Evolutionary conservation across 257 asterid species (phyloP).

Genomic region (Thymus mandschuricus): DNA sequence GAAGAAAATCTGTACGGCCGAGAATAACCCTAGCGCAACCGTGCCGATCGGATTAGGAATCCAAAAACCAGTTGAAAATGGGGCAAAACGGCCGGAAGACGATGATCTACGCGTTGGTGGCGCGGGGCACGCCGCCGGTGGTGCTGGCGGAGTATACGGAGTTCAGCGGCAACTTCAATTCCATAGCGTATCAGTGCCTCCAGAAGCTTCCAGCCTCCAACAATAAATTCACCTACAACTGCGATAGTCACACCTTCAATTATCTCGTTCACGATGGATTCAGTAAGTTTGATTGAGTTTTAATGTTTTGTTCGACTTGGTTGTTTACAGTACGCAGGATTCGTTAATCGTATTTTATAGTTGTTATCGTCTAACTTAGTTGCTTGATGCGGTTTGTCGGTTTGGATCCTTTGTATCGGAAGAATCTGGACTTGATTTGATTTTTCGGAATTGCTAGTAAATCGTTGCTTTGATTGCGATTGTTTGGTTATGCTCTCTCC

Average conservation of each 20-base stretch:
- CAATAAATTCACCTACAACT: slow-evolving; percentile 69
- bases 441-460: background rate
- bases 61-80: slow-evolving; percentile 37
- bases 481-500: background rate
- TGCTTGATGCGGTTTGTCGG: slow-evolving; percentile 4
- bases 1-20: slow-evolving; percentile 10
- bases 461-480: slow-evolving; percentile 15
- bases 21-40: slow-evolving; percentile 9
- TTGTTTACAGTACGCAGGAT: background rate
- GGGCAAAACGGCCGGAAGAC: slow-evolving; percentile 50
- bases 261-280: slow-evolving; percentile 70
- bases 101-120: slow-evolving; percentile 70
- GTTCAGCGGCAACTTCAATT: slow-evolving; percentile 73
- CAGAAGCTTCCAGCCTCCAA: slow-evolving; percentile 64
- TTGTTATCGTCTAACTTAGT: background rate
- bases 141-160: slow-evolving; percentile 63
- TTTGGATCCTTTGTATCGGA: slow-evolving; percentile 11
- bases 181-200: slow-evolving; percentile 65
- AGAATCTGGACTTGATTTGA: background rate
- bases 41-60: slow-evolving; percentile 4
- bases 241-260: slow-evolving; percentile 72
- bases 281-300: slow-evolving; percentile 39
- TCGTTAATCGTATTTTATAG: background rate
- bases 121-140: slow-evolving; percentile 62
- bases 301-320: background rate